phyloP scores from a whole-genome alignment of 2,329 filamentous ascomycete genomes.

The Fusarium sp. region DNA sequence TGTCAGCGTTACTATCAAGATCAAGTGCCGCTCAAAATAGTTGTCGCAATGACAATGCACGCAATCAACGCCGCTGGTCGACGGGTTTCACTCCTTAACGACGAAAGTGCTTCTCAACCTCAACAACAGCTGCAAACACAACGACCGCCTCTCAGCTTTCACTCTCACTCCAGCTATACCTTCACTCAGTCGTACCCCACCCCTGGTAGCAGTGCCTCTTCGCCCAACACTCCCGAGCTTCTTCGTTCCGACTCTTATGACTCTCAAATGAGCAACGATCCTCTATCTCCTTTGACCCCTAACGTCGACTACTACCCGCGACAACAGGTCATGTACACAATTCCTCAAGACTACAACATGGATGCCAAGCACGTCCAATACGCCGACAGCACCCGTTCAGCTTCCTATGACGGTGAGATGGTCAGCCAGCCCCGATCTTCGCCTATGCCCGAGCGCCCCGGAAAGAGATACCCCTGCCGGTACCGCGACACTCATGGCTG shows the following conservation, averaged over 20 bases:
- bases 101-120: slow-evolving; percentile 46
- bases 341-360: slow-evolving; percentile 51
- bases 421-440: slow-evolving; percentile 55
- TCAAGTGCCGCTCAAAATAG: background rate
- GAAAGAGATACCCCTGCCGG: slow-evolving; percentile 80
- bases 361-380: slow-evolving; percentile 59
- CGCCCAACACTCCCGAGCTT: slow-evolving; percentile 68
- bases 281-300: slow-evolving; percentile 68
- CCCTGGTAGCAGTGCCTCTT: slow-evolving; percentile 58
- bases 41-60: slow-evolving; percentile 58
- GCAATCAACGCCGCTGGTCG: slow-evolving; percentile 68
- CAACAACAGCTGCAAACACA: slow-evolving; percentile 16
- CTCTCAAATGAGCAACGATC: slow-evolving; percentile 68
- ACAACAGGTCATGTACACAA: slow-evolving; percentile 55
- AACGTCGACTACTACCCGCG: slow-evolving; percentile 59
- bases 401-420: slow-evolving; percentile 64
- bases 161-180: slow-evolving; percentile 52
- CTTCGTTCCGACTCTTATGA: slow-evolving; percentile 72
- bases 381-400: slow-evolving; percentile 59
- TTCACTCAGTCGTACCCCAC: slow-evolving; percentile 52
- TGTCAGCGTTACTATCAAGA: background rate
- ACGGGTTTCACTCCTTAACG: slow-evolving; percentile 71
- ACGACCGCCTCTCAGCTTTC: slow-evolving; percentile 50
- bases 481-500: slow-evolving; percentile 78
- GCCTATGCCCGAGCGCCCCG: slow-evolving; percentile 58